phyloP scores from a whole-genome alignment of 345 rosid genomes.

The Arabidopsis arenosa region DNA sequence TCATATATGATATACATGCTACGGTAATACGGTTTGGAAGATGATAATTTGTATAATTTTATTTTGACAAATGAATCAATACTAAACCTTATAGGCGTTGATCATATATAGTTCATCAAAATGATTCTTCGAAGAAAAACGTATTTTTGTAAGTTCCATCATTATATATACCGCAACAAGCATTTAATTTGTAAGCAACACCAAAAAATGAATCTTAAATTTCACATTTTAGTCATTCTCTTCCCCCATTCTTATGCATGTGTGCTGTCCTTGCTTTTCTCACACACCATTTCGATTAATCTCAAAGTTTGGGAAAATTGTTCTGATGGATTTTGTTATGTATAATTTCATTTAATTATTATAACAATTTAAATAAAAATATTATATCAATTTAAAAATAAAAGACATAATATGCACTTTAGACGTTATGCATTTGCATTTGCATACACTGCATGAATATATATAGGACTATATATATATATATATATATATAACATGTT shows the following conservation, averaged over 20 bases:
- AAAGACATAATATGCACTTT: not conserved
- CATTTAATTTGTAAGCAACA: constrained; percentile 41
- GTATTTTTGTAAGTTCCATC: constrained; percentile 26
- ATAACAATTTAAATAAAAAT: not conserved
- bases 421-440: not conserved
- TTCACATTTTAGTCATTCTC: constrained; percentile 38
- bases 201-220: constrained; percentile 28
- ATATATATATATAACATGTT: no score
- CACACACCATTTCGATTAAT: constrained; percentile 42
- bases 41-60: no score
- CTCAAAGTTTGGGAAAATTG: constrained; percentile 19
- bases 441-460: not conserved
- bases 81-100: constrained; percentile 3
- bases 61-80: not conserved
- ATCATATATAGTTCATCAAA: constrained; percentile 8
- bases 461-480: no score
- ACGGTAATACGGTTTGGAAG: no score
- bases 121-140: not conserved
- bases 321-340: not conserved
- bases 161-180: constrained; percentile 33
- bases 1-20: no score
- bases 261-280: constrained; percentile 40
- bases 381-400: no score
- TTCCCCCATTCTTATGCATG: constrained; percentile 33
- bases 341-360: not conserved